Conservation (phyloP, 192 early-diverging fungal genomes). For the Martensiomyces pterosporus region DNA sequence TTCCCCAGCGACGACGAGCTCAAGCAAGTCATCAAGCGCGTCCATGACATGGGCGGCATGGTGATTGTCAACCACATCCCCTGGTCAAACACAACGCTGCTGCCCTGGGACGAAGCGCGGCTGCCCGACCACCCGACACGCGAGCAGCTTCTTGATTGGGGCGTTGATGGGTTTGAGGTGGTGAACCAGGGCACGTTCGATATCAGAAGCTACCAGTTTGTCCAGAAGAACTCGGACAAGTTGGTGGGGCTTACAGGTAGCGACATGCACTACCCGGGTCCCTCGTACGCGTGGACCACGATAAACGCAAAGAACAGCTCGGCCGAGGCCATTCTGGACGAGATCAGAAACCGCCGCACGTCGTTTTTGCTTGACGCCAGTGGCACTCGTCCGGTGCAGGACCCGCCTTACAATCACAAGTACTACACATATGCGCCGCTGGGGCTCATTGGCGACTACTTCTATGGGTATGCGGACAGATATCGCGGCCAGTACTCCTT, state of each 20-base stretch:
- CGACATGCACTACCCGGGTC: slow-evolving; percentile 58
- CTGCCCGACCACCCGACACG: slow-evolving; percentile 56
- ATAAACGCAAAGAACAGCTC: slow-evolving; percentile 43
- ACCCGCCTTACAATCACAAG: slow-evolving; percentile 31
- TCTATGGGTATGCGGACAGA: slow-evolving; percentile 54
- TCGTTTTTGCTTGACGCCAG: slow-evolving; percentile 58
- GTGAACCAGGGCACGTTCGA: slow-evolving; percentile 53
- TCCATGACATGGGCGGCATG: slow-evolving; percentile 55
- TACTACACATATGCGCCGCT: slow-evolving; percentile 55
- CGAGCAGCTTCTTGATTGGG: slow-evolving; percentile 48
- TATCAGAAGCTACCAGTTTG: slow-evolving; percentile 46
- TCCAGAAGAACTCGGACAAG: slow-evolving; percentile 28
- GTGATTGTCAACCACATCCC: slow-evolving; percentile 66
- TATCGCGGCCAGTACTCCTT: slow-evolving; percentile 63
- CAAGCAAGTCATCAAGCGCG: slow-evolving; percentile 48
- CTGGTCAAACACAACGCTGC: slow-evolving; percentile 57
- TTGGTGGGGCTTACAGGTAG: slow-evolving; percentile 54
- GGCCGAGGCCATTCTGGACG: slow-evolving; percentile 44
- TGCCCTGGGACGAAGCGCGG: slow-evolving; percentile 47
- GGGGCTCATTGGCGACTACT: slow-evolving; percentile 54
- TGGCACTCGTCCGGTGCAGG: slow-evolving; percentile 49
- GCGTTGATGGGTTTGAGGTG: slow-evolving; percentile 62
- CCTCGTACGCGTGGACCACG: slow-evolving; percentile 56
- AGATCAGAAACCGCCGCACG: slow-evolving; percentile 51
- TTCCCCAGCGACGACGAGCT: slow-evolving; percentile 56